Percentiles rank a stretch among this genome's conserved stretches.
These are phyloP conservation scores for Suhomyces sp. DNA, from an alignment of 805 yeast genomes.

Conservation along the genomic window DNA sequence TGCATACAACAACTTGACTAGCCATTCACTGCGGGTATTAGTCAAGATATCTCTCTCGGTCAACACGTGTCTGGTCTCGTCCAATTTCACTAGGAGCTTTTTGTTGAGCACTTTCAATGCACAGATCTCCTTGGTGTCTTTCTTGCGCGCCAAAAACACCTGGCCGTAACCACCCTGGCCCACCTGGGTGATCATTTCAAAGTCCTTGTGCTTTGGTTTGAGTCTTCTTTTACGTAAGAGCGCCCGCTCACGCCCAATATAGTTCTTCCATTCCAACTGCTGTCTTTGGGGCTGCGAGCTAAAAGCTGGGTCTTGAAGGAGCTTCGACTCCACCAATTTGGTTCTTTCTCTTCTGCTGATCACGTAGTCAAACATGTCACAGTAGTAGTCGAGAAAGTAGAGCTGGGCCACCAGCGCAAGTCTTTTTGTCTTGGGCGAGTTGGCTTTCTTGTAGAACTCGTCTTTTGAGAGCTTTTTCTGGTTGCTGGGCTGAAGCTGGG, in stretches of 20 bases:
- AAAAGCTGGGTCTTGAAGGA: conserved; percentile 50
- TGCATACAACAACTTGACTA: conserved; percentile 88
- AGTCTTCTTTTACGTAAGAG: conserved; percentile 82
- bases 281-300: conserved; percentile 29
- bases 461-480: conserved; percentile 21
- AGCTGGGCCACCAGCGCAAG: conserved; percentile 88
- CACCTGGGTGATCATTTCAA: conserved; percentile 94
- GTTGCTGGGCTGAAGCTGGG: conserved; percentile 28
- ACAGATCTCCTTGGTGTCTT: conserved; percentile 91
- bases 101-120: conserved; percentile 92
- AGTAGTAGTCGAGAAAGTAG: conserved; percentile 92
- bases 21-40: conserved; percentile 94
- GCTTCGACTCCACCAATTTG: conserved; percentile 60
- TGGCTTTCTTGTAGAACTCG: conserved; percentile 58
- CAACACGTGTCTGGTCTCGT: conserved; percentile 92
- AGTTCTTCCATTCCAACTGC: conserved; percentile 64
- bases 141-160: conserved; percentile 92
- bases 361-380: conserved; percentile 92
- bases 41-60: conserved; percentile 96
- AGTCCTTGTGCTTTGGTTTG: conserved; percentile 91
- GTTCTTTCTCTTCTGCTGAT: conserved; percentile 81
- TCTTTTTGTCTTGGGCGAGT: conserved; percentile 74
- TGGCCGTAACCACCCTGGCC: conserved; percentile 99
- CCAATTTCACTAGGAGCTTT: conserved; percentile 77
- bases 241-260: conserved; percentile 80